phyloP scores from a whole-genome alignment of 202 grass and related monocot species.

The Carex arenaria region DNA sequence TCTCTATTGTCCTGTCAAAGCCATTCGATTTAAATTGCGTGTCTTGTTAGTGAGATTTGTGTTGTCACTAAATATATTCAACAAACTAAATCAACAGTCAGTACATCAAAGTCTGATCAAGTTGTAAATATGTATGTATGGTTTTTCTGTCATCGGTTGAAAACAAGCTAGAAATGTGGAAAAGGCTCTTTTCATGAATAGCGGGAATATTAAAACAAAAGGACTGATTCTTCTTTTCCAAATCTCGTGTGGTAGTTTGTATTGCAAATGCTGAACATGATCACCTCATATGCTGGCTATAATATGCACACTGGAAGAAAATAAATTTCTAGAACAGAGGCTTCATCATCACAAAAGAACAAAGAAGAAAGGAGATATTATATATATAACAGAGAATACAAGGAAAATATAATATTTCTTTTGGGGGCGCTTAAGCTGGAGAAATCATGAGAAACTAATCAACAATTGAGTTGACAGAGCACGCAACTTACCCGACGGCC shows the following conservation, averaged over 20 bases:
- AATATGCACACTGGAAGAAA: background rate
- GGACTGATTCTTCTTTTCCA: background rate
- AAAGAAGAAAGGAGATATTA: background rate
- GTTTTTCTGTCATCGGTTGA: background rate
- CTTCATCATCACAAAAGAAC: background rate
- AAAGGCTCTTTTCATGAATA: constrained; percentile 6
- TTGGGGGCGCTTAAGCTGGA: background rate
- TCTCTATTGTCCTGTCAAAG: constrained; percentile 66
- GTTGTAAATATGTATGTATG: background rate
- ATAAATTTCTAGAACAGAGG: background rate
- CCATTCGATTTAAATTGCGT: background rate
- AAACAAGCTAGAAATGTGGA: constrained; percentile 14
- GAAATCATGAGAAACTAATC: background rate
- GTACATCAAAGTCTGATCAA: background rate
- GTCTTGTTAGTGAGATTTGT: background rate
- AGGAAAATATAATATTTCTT: background rate
- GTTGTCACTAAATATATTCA: background rate
- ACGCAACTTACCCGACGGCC: constrained; percentile 58
- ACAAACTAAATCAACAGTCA: background rate
- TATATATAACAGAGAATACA: background rate
- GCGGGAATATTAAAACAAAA: background rate
- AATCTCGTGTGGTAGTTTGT: background rate
- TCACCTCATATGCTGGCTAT: background rate
- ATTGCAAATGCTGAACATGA: background rate
- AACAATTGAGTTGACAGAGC: background rate